Base-by-base conservation (phyloP, 2,329 filamentous ascomycete species). In the Colletotrichum sansevieriae region DNA sequence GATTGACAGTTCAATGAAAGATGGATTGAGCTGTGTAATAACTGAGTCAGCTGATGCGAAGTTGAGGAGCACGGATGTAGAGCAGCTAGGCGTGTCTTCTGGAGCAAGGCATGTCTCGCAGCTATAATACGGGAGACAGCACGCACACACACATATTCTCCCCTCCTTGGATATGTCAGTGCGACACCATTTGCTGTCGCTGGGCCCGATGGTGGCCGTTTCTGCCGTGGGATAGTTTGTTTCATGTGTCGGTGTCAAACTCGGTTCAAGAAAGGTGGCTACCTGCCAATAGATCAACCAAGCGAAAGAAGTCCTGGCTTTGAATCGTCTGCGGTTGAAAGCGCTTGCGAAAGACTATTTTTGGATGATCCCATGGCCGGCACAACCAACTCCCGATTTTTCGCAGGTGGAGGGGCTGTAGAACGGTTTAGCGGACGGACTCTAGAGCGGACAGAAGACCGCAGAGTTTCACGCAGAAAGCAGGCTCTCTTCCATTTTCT, bases 21-120 rank as follows among this genome's bases (percentile, higher is more conserved):
- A 29, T 29, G 25, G 54, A 22, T 18, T 37, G 39, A 52, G 11
- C 5, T 22, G 6, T 43, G 5, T 43, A 35, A 37, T 46, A 29
- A 15, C 6, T 65, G 37, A 44, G 22, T 59, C 46, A 61, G 61
- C 56, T 5, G 56, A 65, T 44, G 55, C 60, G 55, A 37, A 46
- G 33, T 47, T 49, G 56, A 59, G 25, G 43, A 35, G 56, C 43
- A 59, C 37, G 18, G 15, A 44, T 43, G 25, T 4, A 4, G 20
- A 46, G 37, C 39, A 58, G 15, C 43, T 20, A n/a, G 39, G 25
- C 13, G 47, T 60, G 44, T 20, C 44, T 18, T 47, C 18, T 18
- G 18, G 18, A 58, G 22, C 43, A 13, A n/a, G 39, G 25, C 13
- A 37, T 60, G 44, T 20, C 44, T 18, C 37, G 57, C 57, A 57